phyloP scores from a whole-genome alignment of 2,329 filamentous ascomycete species.

The Bipolaris bicolor region DNA sequence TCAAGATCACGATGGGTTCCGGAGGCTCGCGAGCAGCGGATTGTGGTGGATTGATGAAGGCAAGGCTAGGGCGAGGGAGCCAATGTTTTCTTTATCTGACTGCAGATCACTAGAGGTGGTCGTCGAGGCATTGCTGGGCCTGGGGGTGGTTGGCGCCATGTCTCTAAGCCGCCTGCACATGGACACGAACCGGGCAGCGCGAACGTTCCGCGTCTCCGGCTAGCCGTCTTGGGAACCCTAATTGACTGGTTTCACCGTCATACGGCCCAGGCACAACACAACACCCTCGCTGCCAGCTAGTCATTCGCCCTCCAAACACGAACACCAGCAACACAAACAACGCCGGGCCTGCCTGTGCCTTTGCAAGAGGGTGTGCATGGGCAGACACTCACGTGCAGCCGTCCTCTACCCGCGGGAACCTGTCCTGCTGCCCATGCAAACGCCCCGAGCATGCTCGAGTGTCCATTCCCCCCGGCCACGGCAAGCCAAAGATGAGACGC shows the following conservation, averaged over 20 bases:
- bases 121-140: conserved; percentile 28
- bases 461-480: conserved; percentile 10
- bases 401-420: background rate
- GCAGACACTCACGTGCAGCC: background rate
- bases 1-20: too few relatives aligned
- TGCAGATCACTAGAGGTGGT: conserved; percentile 9
- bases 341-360: background rate
- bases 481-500: conserved; percentile 15
- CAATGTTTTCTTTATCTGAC: conserved; percentile 7
- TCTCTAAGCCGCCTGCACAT: conserved; percentile 16
- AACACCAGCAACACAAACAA: background rate
- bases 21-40: background rate
- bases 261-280: conserved; percentile 10
- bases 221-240: conserved; percentile 26
- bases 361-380: too few relatives aligned
- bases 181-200: conserved; percentile 21
- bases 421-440: too few relatives aligned
- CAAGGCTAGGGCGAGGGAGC: background rate
- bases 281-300: conserved; percentile 3
- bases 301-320: conserved; percentile 3
- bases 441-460: too few relatives aligned
- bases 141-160: conserved; percentile 18
- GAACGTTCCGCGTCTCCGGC: conserved; percentile 28
- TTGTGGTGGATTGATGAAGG: background rate
- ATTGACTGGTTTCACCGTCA: conserved; percentile 22